Percentiles rank a stretch among this genome's conserved stretches.
Conservation (phyloP, 202 grass and related monocot species). For the Panicum hallii region DNA sequence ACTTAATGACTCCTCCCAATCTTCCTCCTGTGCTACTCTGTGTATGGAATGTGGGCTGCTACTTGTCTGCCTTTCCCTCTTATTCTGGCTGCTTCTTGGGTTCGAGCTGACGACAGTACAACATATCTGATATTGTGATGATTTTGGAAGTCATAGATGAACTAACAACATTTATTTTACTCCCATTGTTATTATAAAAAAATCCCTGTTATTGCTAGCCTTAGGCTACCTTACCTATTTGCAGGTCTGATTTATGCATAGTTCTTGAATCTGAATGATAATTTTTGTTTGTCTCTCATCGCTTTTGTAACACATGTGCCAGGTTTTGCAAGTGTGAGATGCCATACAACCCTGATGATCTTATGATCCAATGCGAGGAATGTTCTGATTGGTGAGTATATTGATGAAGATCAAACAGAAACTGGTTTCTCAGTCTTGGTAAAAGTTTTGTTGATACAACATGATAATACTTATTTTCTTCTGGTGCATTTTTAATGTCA, state of each 20-base stretch:
- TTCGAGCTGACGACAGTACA: not conserved
- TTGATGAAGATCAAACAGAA: constrained; percentile 10
- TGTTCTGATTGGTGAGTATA: constrained; percentile 91
- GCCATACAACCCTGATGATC: constrained; percentile 98
- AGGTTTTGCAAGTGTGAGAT: constrained; percentile 99
- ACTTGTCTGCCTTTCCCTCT: not conserved
- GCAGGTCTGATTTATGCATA: constrained; percentile 20
- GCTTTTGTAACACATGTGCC: constrained; percentile 36
- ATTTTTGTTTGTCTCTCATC: constrained; percentile 37
- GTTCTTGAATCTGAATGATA: constrained; percentile 4
- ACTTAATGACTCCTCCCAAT: not conserved
- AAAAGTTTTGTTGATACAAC: not conserved
- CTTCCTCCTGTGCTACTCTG: not conserved
- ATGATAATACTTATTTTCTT: constrained; percentile 5
- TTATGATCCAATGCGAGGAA: constrained; percentile 97
- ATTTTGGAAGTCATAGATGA: not conserved
- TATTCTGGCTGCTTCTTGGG: not conserved
- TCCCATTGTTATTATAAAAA: not conserved
- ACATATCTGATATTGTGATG: not conserved
- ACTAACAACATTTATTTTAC: not conserved
- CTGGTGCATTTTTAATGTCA: constrained; percentile 27
- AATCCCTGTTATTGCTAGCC: not conserved
- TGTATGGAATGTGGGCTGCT: not conserved
- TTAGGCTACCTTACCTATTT: not conserved
- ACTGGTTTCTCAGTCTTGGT: constrained; percentile 1